Conservation (phyloP, 441 rosid genomes). For the Eruca vesicaria region DNA sequence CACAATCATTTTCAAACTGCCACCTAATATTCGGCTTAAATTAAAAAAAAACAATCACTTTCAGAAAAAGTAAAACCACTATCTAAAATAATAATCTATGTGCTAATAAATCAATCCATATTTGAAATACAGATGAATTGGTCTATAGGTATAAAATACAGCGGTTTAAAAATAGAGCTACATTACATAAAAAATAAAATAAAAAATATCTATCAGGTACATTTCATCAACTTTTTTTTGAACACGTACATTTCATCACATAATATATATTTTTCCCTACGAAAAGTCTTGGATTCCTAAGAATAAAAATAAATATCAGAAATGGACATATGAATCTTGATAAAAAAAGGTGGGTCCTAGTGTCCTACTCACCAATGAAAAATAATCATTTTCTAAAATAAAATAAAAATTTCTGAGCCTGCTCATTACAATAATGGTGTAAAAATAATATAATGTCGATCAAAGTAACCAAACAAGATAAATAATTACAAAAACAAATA, state of each 20-base stretch:
- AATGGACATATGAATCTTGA: slow-evolving; percentile 34
- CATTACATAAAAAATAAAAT: background rate
- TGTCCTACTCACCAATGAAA: slow-evolving; percentile 22
- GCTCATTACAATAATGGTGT: slow-evolving; percentile 34
- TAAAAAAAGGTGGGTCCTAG: slow-evolving; percentile 9
- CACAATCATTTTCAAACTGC: slow-evolving; percentile 14
- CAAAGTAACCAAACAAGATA: slow-evolving; percentile 19
- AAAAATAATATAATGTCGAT: slow-evolving; percentile 9
- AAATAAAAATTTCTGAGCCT: slow-evolving; percentile 23
- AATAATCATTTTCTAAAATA: background rate
- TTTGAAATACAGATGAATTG: background rate
- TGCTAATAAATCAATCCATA: slow-evolving; percentile 9
- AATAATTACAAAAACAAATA: slow-evolving; percentile 4
- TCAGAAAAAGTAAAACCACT: slow-evolving; percentile 32
- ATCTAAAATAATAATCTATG: slow-evolving; percentile 17
- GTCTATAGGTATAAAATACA: background rate
- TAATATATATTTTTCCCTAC: background rate
- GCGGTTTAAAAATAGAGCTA: background rate
- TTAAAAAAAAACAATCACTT: slow-evolving; percentile 16
- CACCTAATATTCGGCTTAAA: slow-evolving; percentile 26
- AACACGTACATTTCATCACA: slow-evolving; percentile 23
- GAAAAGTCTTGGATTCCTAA: slow-evolving; percentile 28
- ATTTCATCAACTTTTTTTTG: slow-evolving; percentile 20
- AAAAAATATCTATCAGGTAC: background rate
- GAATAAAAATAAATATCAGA: slow-evolving; percentile 10